Conservation (phyloP, 768 basidiomycete genomes). For the Amanita thiersii region DNA sequence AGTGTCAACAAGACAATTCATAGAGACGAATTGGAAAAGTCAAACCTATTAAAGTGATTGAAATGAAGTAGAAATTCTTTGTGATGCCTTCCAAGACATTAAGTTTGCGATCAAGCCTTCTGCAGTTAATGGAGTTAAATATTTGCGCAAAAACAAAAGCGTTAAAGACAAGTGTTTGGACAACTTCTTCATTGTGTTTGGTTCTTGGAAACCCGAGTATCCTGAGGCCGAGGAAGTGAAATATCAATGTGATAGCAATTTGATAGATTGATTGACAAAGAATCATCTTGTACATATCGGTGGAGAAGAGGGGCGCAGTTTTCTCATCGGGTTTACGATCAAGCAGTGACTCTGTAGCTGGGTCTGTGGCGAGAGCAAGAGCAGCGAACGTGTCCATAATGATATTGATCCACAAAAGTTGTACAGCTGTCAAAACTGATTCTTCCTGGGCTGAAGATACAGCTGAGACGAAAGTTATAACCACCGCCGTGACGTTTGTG, state of each 20-base stretch:
- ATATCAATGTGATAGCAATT: conserved; percentile 70
- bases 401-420: conserved; percentile 97
- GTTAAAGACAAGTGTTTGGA: conserved; percentile 93
- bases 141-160: conserved; percentile 98
- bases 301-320: conserved; percentile 80
- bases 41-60: conserved; percentile 78
- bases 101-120: conserved; percentile 75
- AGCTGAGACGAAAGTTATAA: conserved; percentile 89
- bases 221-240: conserved; percentile 74
- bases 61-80: conserved; percentile 78
- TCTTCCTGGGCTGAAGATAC: conserved; percentile 68
- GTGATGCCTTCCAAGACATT: conserved; percentile 85
- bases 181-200: conserved; percentile 31
- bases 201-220: conserved; percentile 57
- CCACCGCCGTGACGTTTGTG: conserved; percentile 91
- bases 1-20: conserved; percentile 6
- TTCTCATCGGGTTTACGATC: conserved; percentile 90
- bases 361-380: conserved; percentile 94
- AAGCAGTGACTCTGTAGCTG: conserved; percentile 72
- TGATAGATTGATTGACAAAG: conserved; percentile 85
- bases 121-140: conserved; percentile 90
- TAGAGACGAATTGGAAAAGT: conserved; percentile 9
- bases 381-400: conserved; percentile 99
- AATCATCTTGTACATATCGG: conserved; percentile 97
- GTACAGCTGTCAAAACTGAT: conserved; percentile 92